These are phyloP conservation scores for Irpex rosettiformis DNA, from an alignment of 1,284 basidiomycete genomes.

Conservation along the genomic window DNA sequence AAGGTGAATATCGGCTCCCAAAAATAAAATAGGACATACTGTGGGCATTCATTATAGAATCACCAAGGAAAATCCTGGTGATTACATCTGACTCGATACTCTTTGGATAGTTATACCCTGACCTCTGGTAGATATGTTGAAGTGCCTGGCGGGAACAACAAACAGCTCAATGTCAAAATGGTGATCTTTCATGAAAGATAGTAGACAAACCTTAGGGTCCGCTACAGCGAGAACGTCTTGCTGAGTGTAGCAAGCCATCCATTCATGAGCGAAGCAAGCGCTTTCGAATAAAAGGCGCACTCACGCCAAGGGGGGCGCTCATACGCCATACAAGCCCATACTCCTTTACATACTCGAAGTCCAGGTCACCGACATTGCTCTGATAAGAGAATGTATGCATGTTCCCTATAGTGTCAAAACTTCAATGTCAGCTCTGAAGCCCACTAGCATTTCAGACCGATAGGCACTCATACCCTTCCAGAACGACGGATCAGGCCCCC, in stretches of 20 bases:
- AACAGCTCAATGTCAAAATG: background rate
- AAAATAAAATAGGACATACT: too few species aligned
- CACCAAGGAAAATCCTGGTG: slow-evolving; percentile 17
- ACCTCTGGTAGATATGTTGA: slow-evolving; percentile 27
- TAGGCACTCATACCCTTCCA: slow-evolving; percentile 2
- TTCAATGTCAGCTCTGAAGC: too few species aligned
- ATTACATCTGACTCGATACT: slow-evolving; percentile 6
- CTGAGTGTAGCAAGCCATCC: background rate
- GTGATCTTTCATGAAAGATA: background rate
- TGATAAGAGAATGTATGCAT: slow-evolving; percentile 18
- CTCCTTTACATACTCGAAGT: slow-evolving; percentile 27
- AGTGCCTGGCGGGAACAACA: slow-evolving; percentile 14
- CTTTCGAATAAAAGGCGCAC: background rate
- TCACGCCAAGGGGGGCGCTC: slow-evolving; percentile 6
- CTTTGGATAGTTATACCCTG: slow-evolving; percentile 25
- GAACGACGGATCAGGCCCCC: slow-evolving; percentile 10
- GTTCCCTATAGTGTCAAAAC: slow-evolving; percentile 7
- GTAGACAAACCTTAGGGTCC: slow-evolving; percentile 19
- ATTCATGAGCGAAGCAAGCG: background rate
- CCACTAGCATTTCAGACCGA: too few species aligned
- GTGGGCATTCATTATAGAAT: slow-evolving; percentile 20
- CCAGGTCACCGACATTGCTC: slow-evolving; percentile 30
- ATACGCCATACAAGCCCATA: slow-evolving; percentile 31
- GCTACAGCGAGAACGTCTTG: slow-evolving; percentile 20
- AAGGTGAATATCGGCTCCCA: background rate